These are phyloP conservation scores for Penicillium sp. DNA, from an alignment of 2,329 filamentous ascomycete genomes.

Conservation along the genomic window DNA sequence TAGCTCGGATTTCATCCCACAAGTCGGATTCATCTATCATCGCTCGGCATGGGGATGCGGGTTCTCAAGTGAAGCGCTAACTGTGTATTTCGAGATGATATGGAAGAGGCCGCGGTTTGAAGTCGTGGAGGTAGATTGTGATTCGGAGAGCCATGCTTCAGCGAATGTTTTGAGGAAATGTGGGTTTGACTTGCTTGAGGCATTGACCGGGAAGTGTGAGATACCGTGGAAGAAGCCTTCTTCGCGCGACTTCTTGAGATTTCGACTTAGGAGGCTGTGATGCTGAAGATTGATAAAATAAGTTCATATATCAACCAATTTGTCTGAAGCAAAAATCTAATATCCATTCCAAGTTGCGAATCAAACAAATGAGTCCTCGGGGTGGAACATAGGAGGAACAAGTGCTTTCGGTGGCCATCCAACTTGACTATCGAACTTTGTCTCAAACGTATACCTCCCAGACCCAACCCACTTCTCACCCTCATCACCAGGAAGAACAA, in stretches of 20 bases:
- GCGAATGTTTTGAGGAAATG: conserved; percentile 5
- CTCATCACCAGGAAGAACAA: conserved; percentile 16
- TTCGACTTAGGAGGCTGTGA: background rate
- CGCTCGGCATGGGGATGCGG: conserved; percentile 15
- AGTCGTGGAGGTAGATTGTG: conserved; percentile 4
- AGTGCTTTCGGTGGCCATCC: conserved; percentile 23
- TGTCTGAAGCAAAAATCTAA: too few species aligned
- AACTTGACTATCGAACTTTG: conserved; percentile 7
- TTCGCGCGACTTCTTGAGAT: conserved; percentile 6
- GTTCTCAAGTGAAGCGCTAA: conserved; percentile 17
- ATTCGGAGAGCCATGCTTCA: conserved; percentile 9
- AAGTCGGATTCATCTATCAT: conserved; percentile 17
- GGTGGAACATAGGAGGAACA: conserved; percentile 11
- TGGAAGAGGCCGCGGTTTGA: conserved; percentile 4
- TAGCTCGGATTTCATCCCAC: conserved; percentile 5
- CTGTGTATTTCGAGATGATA: conserved; percentile 9
- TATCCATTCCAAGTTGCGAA: background rate
- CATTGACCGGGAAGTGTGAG: conserved; percentile 2
- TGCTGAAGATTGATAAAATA: background rate
- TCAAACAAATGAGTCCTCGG: conserved; percentile 10
- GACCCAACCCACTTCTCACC: conserved; percentile 13
- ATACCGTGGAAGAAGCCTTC: conserved; percentile 11
- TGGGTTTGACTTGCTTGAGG: conserved; percentile 9
- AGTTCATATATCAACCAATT: too few species aligned
- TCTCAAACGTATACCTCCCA: conserved; percentile 15